These are phyloP conservation scores for Trichosporon asahii DNA, from an alignment of 1,284 basidiomycete species.

Conservation along the genomic window DNA sequence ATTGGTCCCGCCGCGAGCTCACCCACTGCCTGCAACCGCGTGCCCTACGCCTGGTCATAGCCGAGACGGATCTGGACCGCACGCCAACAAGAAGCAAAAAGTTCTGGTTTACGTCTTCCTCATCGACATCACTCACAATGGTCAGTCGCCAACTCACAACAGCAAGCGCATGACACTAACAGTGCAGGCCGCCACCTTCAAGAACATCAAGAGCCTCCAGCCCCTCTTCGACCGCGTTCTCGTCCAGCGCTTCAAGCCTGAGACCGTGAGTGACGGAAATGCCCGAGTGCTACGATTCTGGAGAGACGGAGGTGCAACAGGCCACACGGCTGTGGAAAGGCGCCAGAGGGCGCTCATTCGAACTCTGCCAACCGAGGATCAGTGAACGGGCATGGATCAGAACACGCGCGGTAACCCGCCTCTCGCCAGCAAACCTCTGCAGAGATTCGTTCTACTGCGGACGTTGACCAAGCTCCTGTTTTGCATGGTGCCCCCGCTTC, in stretches of 20 bases:
- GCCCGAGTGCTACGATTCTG: background rate
- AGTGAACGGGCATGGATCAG: background rate
- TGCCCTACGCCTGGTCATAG: slow-evolving; percentile 2
- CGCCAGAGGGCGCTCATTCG: background rate
- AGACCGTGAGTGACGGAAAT: slow-evolving; percentile 62
- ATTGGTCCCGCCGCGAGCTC: background rate
- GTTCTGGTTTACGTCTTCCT: background rate
- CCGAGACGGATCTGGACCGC: background rate
- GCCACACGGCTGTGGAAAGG: background rate
- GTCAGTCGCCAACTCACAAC: slow-evolving; percentile 18
- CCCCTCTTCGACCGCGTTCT: slow-evolving; percentile 95
- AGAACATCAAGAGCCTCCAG: slow-evolving; percentile 84
- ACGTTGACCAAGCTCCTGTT: too few relatives aligned
- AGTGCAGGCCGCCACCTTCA: slow-evolving; percentile 65
- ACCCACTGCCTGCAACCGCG: background rate
- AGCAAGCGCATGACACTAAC: background rate
- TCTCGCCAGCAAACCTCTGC: too few relatives aligned
- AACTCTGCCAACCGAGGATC: background rate
- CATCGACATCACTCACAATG: slow-evolving; percentile 22
- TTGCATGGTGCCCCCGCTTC: background rate
- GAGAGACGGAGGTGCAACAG: background rate
- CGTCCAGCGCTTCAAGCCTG: slow-evolving; percentile 94
- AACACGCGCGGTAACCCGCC: too few relatives aligned
- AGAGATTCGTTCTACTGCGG: too few relatives aligned
- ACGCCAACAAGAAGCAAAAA: slow-evolving; percentile 10